Evolutionary conservation across 2,329 filamentous ascomycete species (phyloP).

Genomic region (Phoma sp.): DNA sequence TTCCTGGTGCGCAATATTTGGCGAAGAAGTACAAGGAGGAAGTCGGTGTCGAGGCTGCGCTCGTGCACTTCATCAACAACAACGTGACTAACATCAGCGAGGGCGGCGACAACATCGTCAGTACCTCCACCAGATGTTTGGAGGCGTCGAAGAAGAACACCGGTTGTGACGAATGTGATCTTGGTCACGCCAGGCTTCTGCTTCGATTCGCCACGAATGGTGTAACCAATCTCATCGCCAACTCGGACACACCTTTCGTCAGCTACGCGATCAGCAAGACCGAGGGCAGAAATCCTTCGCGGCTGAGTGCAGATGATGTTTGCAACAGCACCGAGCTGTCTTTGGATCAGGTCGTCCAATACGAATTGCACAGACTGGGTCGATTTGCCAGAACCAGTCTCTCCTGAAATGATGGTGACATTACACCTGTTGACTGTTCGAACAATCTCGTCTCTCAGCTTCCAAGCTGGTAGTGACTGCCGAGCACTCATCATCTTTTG

Average conservation of each 20-base stretch:
- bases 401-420: conserved; percentile 95
- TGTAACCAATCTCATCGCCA: conserved; percentile 89
- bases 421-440: conserved; percentile 77
- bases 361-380: conserved; percentile 97
- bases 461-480: conserved; percentile 85
- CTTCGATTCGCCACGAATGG: conserved; percentile 89
- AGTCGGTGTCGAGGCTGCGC: conserved; percentile 92
- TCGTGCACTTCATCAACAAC: conserved; percentile 98
- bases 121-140: conserved; percentile 85
- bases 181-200: conserved; percentile 74
- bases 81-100: conserved; percentile 91
- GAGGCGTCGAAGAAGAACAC: conserved; percentile 87
- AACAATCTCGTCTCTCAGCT: conserved; percentile 78
- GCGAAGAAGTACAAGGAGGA: conserved; percentile 84
- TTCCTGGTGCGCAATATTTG: conserved; percentile 78
- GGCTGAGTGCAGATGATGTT: conserved; percentile 98
- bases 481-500: conserved; percentile 78
- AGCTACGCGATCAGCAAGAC: conserved; percentile 91
- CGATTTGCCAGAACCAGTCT: conserved; percentile 96
- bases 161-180: conserved; percentile 95
- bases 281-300: conserved; percentile 90
- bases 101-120: conserved; percentile 79
- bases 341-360: conserved; percentile 84
- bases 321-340: conserved; percentile 75
- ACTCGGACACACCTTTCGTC: conserved; percentile 85